Conservation (phyloP, 192 early-diverging fungal genomes). For the Mortierella hygrophila region DNA sequence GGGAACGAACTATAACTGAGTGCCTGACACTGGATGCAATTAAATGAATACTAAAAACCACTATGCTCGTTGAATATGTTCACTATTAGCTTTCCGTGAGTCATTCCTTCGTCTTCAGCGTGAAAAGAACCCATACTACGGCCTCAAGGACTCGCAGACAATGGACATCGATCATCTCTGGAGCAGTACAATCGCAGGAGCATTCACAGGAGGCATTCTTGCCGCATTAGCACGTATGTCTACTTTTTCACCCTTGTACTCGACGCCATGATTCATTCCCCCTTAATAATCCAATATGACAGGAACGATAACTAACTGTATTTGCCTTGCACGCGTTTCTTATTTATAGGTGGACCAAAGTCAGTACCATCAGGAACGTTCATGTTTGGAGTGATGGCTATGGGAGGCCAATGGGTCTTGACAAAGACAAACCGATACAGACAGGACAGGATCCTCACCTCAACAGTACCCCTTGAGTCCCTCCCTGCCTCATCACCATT, state of each 20-base stretch:
- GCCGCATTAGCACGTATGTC: constrained; percentile 60
- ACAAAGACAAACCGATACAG: constrained; percentile 61
- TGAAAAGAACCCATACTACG: constrained; percentile 61
- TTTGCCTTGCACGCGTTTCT: background rate
- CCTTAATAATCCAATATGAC: background rate
- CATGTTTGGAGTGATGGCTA: constrained; percentile 65
- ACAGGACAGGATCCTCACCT: constrained; percentile 67
- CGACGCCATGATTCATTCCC: background rate
- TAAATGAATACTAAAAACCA: background rate
- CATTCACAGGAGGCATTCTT: constrained; percentile 69
- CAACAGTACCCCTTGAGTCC: background rate
- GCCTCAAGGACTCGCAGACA: constrained; percentile 71
- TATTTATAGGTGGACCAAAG: constrained; percentile 59
- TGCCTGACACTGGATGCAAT: background rate
- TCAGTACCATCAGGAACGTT: constrained; percentile 66
- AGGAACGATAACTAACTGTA: background rate
- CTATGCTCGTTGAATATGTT: background rate
- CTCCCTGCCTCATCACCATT: background rate
- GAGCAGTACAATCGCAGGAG: constrained; percentile 72
- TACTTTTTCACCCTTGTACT: background rate
- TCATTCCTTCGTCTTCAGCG: constrained; percentile 70
- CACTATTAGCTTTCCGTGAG: constrained; percentile 64
- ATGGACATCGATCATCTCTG: constrained; percentile 72
- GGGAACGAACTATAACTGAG: background rate
- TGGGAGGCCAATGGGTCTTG: constrained; percentile 62